Percentiles rank a stretch among this genome's conserved stretches.
Evolutionary conservation across 306 rosid species (phyloP).

Genomic region (Prunus mongolica): DNA sequence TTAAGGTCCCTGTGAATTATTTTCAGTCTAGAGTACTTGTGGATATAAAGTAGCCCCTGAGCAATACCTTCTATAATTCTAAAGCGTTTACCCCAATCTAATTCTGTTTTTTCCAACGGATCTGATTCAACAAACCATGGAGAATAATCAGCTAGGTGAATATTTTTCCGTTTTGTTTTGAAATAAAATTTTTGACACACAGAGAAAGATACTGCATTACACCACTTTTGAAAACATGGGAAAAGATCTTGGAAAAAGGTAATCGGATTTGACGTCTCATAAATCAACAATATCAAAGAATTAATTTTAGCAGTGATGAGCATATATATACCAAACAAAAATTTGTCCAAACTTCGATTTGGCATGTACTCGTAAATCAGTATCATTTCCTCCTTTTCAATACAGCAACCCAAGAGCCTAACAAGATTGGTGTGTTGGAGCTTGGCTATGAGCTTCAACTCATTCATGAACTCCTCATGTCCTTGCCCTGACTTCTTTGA

Average conservation of each 20-base stretch:
- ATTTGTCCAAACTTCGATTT: not conserved
- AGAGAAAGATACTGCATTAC: too few relatives aligned
- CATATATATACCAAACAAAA: not conserved
- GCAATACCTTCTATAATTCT: too few relatives aligned
- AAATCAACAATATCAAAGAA: not conserved
- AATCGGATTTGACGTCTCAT: not conserved
- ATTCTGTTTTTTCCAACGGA: not conserved
- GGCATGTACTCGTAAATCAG: not conserved
- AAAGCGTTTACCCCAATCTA: constrained; percentile 33
- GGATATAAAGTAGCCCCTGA: too few relatives aligned
- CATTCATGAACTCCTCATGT: too few relatives aligned
- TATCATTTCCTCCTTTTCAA: not conserved
- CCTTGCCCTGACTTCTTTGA: too few relatives aligned
- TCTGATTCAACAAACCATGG: constrained; percentile 1
- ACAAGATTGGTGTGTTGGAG: too few relatives aligned
- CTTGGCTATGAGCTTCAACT: too few relatives aligned
- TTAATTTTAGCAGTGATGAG: not conserved
- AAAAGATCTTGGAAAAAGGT: not conserved
- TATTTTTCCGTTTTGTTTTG: too few relatives aligned
- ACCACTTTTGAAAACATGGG: not conserved
- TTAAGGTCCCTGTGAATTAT: constrained; percentile 3
- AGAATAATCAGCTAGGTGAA: too few relatives aligned
- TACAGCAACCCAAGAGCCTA: too few relatives aligned
- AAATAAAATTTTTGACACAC: too few relatives aligned
- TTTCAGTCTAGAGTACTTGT: too few relatives aligned